phyloP scores from a whole-genome alignment of 805 yeast genomes.

The Sugiyamaella chiloensis region DNA sequence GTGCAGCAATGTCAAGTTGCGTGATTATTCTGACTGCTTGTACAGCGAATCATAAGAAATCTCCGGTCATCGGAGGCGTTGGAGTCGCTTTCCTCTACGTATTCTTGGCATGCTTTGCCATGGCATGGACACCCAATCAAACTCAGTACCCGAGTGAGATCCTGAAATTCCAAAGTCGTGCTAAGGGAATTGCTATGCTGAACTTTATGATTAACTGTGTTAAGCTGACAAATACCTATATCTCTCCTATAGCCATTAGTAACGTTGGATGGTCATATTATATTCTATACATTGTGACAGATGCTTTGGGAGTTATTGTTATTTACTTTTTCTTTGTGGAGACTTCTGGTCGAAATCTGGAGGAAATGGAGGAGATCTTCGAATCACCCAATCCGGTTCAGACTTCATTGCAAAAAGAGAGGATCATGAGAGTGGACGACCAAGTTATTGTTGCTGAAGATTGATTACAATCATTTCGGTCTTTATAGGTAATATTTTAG shows the following conservation, averaged over 20 bases:
- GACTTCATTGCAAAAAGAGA: conserved; percentile 15
- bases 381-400: conserved; percentile 18
- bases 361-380: conserved; percentile 68
- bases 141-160: conserved; percentile 36
- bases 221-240: conserved; percentile 29
- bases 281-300: conserved; percentile 34
- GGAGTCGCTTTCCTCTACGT: conserved; percentile 25
- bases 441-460: conserved; percentile 4
- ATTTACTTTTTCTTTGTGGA: conserved; percentile 69
- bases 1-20: conserved; percentile 22
- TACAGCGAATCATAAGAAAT: conserved; percentile 7
- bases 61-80: conserved; percentile 20
- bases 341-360: conserved; percentile 75
- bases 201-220: conserved; percentile 32
- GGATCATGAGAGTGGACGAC: conserved; percentile 3
- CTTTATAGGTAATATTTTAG: no score
- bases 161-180: conserved; percentile 31
- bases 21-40: conserved; percentile 19
- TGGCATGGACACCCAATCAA: conserved; percentile 35
- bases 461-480: no score
- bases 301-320: conserved; percentile 32
- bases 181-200: conserved; percentile 32
- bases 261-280: conserved; percentile 35
- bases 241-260: conserved; percentile 31
- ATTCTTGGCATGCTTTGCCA: conserved; percentile 18